These are phyloP conservation scores for Trichoderma virens DNA, from an alignment of 495 filamentous ascomycete genomes.

Conservation along the genomic window DNA sequence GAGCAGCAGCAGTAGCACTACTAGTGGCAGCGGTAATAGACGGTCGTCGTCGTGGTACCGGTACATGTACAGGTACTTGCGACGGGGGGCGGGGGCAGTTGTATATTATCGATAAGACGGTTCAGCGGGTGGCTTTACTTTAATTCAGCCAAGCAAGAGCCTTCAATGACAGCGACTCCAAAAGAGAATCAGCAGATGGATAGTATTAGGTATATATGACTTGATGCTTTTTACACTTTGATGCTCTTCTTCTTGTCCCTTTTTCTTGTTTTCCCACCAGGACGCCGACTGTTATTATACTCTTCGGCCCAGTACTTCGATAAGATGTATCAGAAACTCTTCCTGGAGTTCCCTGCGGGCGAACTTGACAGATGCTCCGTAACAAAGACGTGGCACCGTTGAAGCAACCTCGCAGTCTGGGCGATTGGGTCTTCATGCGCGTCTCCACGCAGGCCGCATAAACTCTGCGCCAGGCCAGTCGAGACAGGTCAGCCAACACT, in stretches of 20 bases:
- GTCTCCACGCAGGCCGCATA: neutral
- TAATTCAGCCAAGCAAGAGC: neutral
- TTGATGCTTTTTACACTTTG: neutral
- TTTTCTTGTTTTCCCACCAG: neutral
- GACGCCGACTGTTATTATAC: neutral
- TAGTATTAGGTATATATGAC: too few species aligned
- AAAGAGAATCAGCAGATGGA: neutral
- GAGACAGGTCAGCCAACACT: neutral
- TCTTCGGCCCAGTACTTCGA: neutral
- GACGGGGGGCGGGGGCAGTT: neutral
- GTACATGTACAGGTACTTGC: neutral
- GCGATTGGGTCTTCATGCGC: slow-evolving; percentile 5
- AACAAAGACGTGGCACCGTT: slow-evolving; percentile 6
- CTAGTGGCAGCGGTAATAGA: neutral
- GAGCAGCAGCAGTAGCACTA: neutral
- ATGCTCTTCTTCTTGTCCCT: neutral
- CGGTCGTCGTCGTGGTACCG: neutral
- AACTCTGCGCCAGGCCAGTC: neutral
- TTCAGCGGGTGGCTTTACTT: neutral
- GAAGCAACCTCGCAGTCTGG: neutral
- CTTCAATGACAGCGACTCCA: too few species aligned
- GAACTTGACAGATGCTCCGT: neutral
- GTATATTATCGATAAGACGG: slow-evolving; percentile 1
- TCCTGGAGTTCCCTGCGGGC: neutral
- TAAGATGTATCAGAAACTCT: neutral